Base-by-base conservation (phyloP, 129 eudicot genomes). In the Lactuca sativa region DNA sequence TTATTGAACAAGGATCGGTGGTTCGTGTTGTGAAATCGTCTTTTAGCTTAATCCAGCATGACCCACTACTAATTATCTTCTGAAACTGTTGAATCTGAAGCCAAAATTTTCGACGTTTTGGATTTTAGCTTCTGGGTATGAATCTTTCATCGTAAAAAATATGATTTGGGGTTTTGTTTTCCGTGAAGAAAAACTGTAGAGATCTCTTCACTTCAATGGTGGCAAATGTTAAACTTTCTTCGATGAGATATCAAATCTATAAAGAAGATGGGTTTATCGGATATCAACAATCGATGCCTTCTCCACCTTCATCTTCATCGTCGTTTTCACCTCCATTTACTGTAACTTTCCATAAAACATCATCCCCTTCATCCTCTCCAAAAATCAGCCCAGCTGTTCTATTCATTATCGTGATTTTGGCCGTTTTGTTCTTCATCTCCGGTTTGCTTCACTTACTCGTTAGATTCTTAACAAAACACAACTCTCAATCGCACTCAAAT, bases 401-500 rank as follows among this genome's bases (percentile, higher is more conserved):
- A 10, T 88, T 88, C 83, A 88, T 91, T 34, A 85, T 88, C 56
- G 86, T 88, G 4, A 88, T 91, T 43, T 70, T 91, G 64, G 97
- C 97, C 57, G 97, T 88, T 65, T 78, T 91, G 32, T 91, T 91
- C 59, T 88, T 91, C 92, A 85, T 91, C 75, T 88, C 97, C 70
- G 97, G 95, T 49, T 81, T 91, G 14, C 88, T 91, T 36, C 97
- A 88, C 79, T 78, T 91, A 52, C 97, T 91, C 40, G 86, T 91
- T 63, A 83, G 92, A 78, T 85, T 83, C 70, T 84, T 91, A 18
- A 85, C 83, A 14, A 91, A 91, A 54, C 86, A 85, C 43, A 74
- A 82, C 30, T 83, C 91, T 12, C 75, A 86, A 3, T 78, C 86
- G 2, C 47, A 72, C 7, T 76, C 87, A 18, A 74, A 78, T 56